Evolutionary conservation across 176 grass and related monocot species (phyloP).

Genomic region (Urochloa ruziziensis): DNA sequence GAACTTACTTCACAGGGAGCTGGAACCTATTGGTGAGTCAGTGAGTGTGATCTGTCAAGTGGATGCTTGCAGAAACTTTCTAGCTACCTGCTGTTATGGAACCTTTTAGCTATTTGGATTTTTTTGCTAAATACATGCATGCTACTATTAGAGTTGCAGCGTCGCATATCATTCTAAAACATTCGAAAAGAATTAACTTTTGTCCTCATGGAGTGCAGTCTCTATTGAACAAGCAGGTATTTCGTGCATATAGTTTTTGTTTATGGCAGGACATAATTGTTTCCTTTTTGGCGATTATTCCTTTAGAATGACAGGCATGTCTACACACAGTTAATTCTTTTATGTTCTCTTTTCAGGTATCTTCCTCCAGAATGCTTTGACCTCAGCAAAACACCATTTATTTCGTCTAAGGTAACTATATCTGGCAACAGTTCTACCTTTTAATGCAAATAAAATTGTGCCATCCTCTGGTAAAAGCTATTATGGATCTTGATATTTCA

Average conservation of each 20-base stretch:
- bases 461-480: background rate
- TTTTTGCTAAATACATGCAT: conserved; percentile 22
- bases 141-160: background rate
- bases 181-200: conserved; percentile 10
- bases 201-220: background rate
- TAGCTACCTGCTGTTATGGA: conserved; percentile 12
- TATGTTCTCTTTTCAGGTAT: conserved; percentile 68
- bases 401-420: conserved; percentile 90
- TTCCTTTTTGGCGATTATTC: conserved; percentile 13
- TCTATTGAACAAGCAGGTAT: background rate
- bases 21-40: conserved; percentile 98
- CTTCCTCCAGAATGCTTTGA: conserved; percentile 99
- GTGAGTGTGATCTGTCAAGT: conserved; percentile 46
- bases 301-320: background rate
- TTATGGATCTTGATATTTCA: conserved; percentile 2
- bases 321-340: background rate
- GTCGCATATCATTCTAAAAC: conserved; percentile 8
- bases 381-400: conserved; percentile 92
- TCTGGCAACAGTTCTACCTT: conserved; percentile 23
- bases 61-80: conserved; percentile 1
- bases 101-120: conserved; percentile 26
- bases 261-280: background rate
- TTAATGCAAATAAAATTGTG: background rate
- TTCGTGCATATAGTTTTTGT: background rate
- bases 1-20: conserved; percentile 98